phyloP scores from a whole-genome alignment of 257 asterid species.

The Jaltomata sinuosa region DNA sequence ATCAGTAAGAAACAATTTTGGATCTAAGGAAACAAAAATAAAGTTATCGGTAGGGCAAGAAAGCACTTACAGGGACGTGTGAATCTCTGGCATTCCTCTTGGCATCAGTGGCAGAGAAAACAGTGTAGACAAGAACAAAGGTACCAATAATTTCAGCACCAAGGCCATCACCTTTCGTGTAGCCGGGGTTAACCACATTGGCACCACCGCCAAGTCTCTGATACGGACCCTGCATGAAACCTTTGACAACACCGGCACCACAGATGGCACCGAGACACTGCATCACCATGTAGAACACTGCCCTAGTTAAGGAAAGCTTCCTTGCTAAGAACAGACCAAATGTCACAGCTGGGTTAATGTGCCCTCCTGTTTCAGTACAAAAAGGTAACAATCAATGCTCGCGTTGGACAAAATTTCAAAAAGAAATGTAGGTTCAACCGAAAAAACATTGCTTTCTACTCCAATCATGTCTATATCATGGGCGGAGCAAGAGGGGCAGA shows the following conservation, averaged over 20 bases:
- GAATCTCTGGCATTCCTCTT: slow-evolving; percentile 46
- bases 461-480: background rate
- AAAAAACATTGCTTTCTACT: background rate
- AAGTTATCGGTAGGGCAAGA: background rate
- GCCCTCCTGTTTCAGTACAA: slow-evolving; percentile 32
- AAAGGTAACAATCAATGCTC: background rate
- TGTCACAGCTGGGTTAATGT: slow-evolving; percentile 52
- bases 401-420: background rate
- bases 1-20: background rate
- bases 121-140: slow-evolving; percentile 43
- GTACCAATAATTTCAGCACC: slow-evolving; percentile 47
- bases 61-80: slow-evolving; percentile 32
- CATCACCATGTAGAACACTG: slow-evolving; percentile 41
- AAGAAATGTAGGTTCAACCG: background rate
- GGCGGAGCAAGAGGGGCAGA: no score
- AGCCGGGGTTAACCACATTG: slow-evolving; percentile 25
- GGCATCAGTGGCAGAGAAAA: slow-evolving; percentile 53
- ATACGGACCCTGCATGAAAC: slow-evolving; percentile 26
- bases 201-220: slow-evolving; percentile 28
- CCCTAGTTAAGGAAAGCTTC: slow-evolving; percentile 38
- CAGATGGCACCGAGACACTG: slow-evolving; percentile 47
- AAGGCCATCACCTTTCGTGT: slow-evolving; percentile 41
- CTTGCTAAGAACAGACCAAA: slow-evolving; percentile 45
- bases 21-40: background rate
- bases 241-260: slow-evolving; percentile 47